A percentile compares a stretch with the other conserved stretches of the same genome.
phyloP scores from a whole-genome alignment of 1,284 basidiomycete species.

The Neolentinus lepideus region DNA sequence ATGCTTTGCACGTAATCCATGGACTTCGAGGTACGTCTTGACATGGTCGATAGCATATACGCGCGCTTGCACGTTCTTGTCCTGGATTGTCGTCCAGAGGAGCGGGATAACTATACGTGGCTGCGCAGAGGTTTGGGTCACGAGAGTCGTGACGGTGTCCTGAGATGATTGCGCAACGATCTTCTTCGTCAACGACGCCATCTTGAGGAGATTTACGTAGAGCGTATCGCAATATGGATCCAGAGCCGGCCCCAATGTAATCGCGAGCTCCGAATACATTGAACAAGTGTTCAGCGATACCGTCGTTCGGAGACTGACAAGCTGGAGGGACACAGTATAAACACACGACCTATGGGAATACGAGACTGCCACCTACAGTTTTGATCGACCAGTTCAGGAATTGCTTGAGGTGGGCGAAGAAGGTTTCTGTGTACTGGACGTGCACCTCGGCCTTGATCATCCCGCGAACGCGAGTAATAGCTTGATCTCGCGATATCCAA shows the following conservation, averaged over 20 bases:
- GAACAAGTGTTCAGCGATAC: slow-evolving; percentile 77
- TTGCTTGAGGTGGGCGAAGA: slow-evolving; percentile 69
- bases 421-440: slow-evolving; percentile 65
- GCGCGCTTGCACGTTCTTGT: slow-evolving; percentile 83
- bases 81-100: slow-evolving; percentile 69
- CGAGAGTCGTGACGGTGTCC: slow-evolving; percentile 58
- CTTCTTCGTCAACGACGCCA: slow-evolving; percentile 96
- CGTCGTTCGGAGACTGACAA: slow-evolving; percentile 88
- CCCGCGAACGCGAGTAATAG: slow-evolving; percentile 78
- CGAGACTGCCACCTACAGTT: slow-evolving; percentile 49
- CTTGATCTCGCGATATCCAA: slow-evolving; percentile 82
- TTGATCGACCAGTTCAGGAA: slow-evolving; percentile 82
- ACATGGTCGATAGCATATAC: slow-evolving; percentile 62
- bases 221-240: slow-evolving; percentile 78
- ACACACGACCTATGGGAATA: slow-evolving; percentile 5
- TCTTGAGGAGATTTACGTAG: slow-evolving; percentile 70
- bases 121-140: slow-evolving; percentile 66
- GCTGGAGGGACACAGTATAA: slow-evolving; percentile 32
- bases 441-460: slow-evolving; percentile 88
- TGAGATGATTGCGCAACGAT: slow-evolving; percentile 87
- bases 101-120: slow-evolving; percentile 68
- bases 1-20: slow-evolving; percentile 55
- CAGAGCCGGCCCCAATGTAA: slow-evolving; percentile 59
- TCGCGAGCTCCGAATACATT: slow-evolving; percentile 74
- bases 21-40: slow-evolving; percentile 66